Evolutionary conservation across 148 eudicot species (phyloP).

Genomic region (Vaccinium vitisidaea): DNA sequence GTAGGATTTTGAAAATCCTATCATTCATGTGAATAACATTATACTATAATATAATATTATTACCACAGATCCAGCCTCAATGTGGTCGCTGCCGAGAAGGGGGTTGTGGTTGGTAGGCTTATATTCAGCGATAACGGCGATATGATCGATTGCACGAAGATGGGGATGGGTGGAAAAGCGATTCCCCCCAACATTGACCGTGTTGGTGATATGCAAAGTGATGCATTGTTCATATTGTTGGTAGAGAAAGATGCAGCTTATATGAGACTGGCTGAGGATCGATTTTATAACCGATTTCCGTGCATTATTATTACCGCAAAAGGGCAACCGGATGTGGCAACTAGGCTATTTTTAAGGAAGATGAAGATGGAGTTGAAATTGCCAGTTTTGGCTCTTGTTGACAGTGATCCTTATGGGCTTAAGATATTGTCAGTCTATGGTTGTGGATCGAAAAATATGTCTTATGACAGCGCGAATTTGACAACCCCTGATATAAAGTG

Average conservation of each 20-base stretch:
- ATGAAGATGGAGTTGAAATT: slow-evolving; percentile 80
- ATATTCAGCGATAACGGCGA: slow-evolving; percentile 87
- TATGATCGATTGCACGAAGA: slow-evolving; percentile 87
- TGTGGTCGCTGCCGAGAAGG: slow-evolving; percentile 82
- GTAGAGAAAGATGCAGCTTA: slow-evolving; percentile 98
- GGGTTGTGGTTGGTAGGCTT: slow-evolving; percentile 84
- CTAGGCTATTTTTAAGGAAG: slow-evolving; percentile 80
- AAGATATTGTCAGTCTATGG: slow-evolving; percentile 93
- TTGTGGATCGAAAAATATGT: slow-evolving; percentile 98
- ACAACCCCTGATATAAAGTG: slow-evolving; percentile 94
- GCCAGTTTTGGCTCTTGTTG: slow-evolving; percentile 89
- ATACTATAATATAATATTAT: not conserved
- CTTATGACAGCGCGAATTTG: slow-evolving; percentile 92
- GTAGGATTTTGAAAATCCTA: not conserved
- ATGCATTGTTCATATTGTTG: slow-evolving; percentile 75
- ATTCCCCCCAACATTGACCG: slow-evolving; percentile 92
- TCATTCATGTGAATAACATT: not conserved
- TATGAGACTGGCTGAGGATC: slow-evolving; percentile 81
- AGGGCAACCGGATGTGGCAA: slow-evolving; percentile 96
- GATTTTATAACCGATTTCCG: slow-evolving; percentile 89
- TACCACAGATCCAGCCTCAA: slow-evolving; percentile 51
- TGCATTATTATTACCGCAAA: slow-evolving; percentile 81
- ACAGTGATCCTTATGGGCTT: slow-evolving; percentile 94
- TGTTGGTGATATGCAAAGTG: slow-evolving; percentile 82
- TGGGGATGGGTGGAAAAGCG: slow-evolving; percentile 97